A percentile compares a stretch with the other conserved stretches of the same genome.
Conservation (phyloP, 495 filamentous ascomycete genomes). For the Pseudomonodictys pantanalensis region DNA sequence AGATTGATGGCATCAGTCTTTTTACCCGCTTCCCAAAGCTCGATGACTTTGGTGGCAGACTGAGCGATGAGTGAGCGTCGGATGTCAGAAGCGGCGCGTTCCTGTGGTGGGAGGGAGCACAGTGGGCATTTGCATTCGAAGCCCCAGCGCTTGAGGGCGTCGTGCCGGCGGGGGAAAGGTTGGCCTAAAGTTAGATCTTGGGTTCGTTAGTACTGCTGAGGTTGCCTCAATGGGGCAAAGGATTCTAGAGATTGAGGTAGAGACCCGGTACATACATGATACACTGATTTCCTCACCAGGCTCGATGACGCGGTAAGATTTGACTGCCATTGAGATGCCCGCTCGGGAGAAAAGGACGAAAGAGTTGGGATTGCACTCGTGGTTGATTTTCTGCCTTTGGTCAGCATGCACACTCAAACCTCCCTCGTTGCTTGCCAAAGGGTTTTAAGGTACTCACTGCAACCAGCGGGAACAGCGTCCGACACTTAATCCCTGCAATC, state of each 20-base stretch:
- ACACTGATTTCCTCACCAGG: slow-evolving; percentile 22
- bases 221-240: neutral
- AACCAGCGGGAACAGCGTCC: slow-evolving; percentile 16
- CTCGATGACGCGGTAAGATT: slow-evolving; percentile 20
- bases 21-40: neutral
- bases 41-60: neutral
- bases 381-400: slow-evolving; percentile 9
- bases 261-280: too few relatives aligned
- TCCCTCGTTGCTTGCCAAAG: neutral
- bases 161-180: neutral
- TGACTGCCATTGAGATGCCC: slow-evolving; percentile 15
- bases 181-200: slow-evolving; percentile 11
- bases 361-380: slow-evolving; percentile 15
- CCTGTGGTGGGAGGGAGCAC: neutral
- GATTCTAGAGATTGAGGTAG: slow-evolving; percentile 2
- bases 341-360: slow-evolving; percentile 24
- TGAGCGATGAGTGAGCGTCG: neutral
- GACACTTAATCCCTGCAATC: neutral
- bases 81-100: slow-evolving; percentile 1
- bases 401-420: neutral
- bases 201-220: neutral
- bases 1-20: neutral
- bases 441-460: neutral
- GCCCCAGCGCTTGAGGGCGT: slow-evolving; percentile 12
- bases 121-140: slow-evolving; percentile 19